Percentiles rank a stretch among this genome's conserved stretches.
These are phyloP conservation scores for Fagus sylvatica DNA, from an alignment of 306 rosid species.

Conservation along the genomic window DNA sequence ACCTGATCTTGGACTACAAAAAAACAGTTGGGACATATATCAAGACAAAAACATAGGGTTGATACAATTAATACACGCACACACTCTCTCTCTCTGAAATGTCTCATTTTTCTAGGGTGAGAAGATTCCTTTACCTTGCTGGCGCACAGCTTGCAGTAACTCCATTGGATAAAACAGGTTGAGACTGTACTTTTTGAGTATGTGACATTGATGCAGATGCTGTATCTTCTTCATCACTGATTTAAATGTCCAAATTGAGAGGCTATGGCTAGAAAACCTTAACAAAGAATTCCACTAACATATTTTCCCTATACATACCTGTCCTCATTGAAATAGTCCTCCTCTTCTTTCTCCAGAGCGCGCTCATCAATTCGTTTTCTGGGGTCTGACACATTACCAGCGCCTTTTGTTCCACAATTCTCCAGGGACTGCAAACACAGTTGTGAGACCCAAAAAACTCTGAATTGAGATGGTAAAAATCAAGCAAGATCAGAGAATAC, in stretches of 20 bases:
- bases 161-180: conserved; percentile 70
- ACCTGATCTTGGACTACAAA: conserved; percentile 62
- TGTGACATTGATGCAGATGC: conserved; percentile 72
- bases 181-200: conserved; percentile 47
- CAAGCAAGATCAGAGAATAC: conserved; percentile 34
- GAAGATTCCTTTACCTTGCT: conserved; percentile 46
- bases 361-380: conserved; percentile 85
- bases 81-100: background rate
- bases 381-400: conserved; percentile 51
- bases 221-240: conserved; percentile 87
- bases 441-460: conserved; percentile 19
- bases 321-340: conserved; percentile 88
- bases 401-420: conserved; percentile 59
- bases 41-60: background rate
- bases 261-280: conserved; percentile 9
- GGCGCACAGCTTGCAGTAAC: conserved; percentile 55
- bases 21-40: conserved; percentile 13
- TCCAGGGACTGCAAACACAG: conserved; percentile 70
- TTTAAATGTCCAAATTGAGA: conserved; percentile 26
- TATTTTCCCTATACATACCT: conserved; percentile 45
- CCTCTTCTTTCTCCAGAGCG: conserved; percentile 89
- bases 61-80: background rate
- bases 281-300: conserved; percentile 2
- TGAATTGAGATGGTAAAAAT: conserved; percentile 1
- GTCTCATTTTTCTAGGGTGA: background rate